These are phyloP conservation scores for Fraxinus excelsior DNA, from an alignment of 257 asterid genomes.

Conservation along the genomic window DNA sequence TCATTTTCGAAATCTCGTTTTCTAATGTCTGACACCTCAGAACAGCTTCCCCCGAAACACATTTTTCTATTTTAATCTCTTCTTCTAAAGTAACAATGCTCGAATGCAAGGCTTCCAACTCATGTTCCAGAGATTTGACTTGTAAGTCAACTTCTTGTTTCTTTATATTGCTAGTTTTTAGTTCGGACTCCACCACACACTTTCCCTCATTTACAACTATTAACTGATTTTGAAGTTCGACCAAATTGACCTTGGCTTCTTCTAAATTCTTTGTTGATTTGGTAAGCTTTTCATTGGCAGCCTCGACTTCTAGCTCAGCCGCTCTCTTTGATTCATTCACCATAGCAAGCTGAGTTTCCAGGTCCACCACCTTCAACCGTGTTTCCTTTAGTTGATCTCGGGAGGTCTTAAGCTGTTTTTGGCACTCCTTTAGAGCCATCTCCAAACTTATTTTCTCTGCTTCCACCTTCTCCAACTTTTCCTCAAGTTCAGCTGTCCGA, in stretches of 20 bases:
- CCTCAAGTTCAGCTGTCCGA: slow-evolving; percentile 50
- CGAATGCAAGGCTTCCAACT: slow-evolving; percentile 45
- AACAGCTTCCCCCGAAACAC: slow-evolving; percentile 51
- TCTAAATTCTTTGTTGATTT: slow-evolving; percentile 43
- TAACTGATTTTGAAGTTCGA: slow-evolving; percentile 44
- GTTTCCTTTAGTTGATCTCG: slow-evolving; percentile 52
- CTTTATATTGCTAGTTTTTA: slow-evolving; percentile 42
- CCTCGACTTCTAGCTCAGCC: slow-evolving; percentile 42
- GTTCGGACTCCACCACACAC: slow-evolving; percentile 37
- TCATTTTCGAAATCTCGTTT: slow-evolving; percentile 49
- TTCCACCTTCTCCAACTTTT: slow-evolving; percentile 45
- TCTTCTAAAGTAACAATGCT: slow-evolving; percentile 40
- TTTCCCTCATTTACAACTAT: slow-evolving; percentile 38
- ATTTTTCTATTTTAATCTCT: slow-evolving; percentile 47
- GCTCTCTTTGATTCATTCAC: slow-evolving; percentile 55
- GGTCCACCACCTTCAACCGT: slow-evolving; percentile 35
- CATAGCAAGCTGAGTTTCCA: slow-evolving; percentile 46
- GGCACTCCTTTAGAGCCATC: slow-evolving; percentile 47
- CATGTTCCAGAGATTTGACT: slow-evolving; percentile 39
- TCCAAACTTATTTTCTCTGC: slow-evolving; percentile 54
- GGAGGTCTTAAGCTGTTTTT: slow-evolving; percentile 52
- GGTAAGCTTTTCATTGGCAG: slow-evolving; percentile 40
- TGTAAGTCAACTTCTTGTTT: slow-evolving; percentile 52
- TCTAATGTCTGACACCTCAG: slow-evolving; percentile 47
- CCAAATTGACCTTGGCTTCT: slow-evolving; percentile 47